Evolutionary conservation across 495 filamentous ascomycete species (phyloP).

Genomic region (Emericellopsis terricola): DNA sequence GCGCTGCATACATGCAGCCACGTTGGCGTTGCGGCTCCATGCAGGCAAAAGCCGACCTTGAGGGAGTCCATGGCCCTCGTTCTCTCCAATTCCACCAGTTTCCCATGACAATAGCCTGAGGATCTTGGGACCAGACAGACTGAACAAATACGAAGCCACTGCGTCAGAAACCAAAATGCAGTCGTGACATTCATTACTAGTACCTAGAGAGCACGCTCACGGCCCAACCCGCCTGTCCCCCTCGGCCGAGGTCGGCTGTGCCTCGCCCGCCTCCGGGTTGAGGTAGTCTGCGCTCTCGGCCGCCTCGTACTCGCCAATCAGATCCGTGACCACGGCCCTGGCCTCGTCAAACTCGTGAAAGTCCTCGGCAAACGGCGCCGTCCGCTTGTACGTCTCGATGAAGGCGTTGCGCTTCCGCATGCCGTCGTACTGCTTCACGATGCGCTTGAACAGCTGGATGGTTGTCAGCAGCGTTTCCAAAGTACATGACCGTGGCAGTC

Average conservation of each 20-base stretch:
- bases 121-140: no score
- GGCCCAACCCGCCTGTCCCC: conserved; percentile 24
- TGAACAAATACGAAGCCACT: no score
- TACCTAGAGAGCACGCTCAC: no score
- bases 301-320: conserved; percentile 88
- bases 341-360: conserved; percentile 94
- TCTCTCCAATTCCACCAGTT: no score
- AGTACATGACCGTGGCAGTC: neutral
- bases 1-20: no score
- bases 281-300: conserved; percentile 82
- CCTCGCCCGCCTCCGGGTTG: conserved; percentile 41
- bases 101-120: no score
- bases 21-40: no score
- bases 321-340: conserved; percentile 66
- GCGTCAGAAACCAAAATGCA: no score
- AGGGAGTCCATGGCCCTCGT: no score
- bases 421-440: conserved; percentile 74
- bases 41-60: no score
- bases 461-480: conserved; percentile 4
- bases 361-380: conserved; percentile 75
- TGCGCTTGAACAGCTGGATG: conserved; percentile 66
- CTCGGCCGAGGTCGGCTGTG: conserved; percentile 22
- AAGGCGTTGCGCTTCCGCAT: conserved; percentile 95
- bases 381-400: conserved; percentile 87
- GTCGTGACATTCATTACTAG: no score